These are phyloP conservation scores for Hirsutella rhossiliensis DNA, from an alignment of 2,329 filamentous ascomycete genomes.

Conservation along the genomic window DNA sequence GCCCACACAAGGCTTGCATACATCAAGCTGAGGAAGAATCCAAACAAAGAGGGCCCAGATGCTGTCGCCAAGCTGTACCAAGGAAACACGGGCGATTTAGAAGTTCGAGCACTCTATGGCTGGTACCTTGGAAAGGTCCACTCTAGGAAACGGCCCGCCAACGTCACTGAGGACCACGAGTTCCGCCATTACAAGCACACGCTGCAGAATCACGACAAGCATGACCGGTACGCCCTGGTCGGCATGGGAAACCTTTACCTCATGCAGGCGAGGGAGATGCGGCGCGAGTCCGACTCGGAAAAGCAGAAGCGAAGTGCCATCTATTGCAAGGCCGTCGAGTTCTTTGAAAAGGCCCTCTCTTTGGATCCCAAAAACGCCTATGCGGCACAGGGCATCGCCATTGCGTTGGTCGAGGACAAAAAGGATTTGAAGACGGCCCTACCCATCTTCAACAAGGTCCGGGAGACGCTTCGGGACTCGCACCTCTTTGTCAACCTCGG, in stretches of 20 bases:
- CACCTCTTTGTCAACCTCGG: slow-evolving; percentile 89
- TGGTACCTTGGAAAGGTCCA: slow-evolving; percentile 82
- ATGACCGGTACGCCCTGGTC: slow-evolving; percentile 91
- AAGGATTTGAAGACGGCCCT: slow-evolving; percentile 77
- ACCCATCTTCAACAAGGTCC: slow-evolving; percentile 78
- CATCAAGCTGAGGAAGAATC: slow-evolving; percentile 70
- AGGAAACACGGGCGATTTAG: slow-evolving; percentile 71
- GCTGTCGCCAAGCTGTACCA: slow-evolving; percentile 78
- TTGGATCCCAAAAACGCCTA: slow-evolving; percentile 94
- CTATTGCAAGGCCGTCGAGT: slow-evolving; percentile 89
- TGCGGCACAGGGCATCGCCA: slow-evolving; percentile 89
- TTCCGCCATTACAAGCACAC: slow-evolving; percentile 95
- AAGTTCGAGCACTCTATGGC: slow-evolving; percentile 84
- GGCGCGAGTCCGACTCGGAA: slow-evolving; percentile 75
- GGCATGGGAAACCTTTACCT: slow-evolving; percentile 95
- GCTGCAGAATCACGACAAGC: slow-evolving; percentile 87
- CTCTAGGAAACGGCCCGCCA: slow-evolving; percentile 68
- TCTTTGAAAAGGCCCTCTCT: slow-evolving; percentile 94
- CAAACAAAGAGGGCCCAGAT: slow-evolving; percentile 76
- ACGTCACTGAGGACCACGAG: slow-evolving; percentile 81
- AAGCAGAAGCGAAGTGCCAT: slow-evolving; percentile 80
- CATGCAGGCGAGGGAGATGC: slow-evolving; percentile 83
- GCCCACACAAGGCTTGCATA: slow-evolving; percentile 82
- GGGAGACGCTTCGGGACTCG: slow-evolving; percentile 79
- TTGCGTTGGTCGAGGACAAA: slow-evolving; percentile 87